A percentile compares a stretch with the other conserved stretches of the same genome.
These are phyloP conservation scores for Fusarium odoratissimum DNA, from an alignment of 2,329 filamentous ascomycete genomes.

Conservation along the genomic window DNA sequence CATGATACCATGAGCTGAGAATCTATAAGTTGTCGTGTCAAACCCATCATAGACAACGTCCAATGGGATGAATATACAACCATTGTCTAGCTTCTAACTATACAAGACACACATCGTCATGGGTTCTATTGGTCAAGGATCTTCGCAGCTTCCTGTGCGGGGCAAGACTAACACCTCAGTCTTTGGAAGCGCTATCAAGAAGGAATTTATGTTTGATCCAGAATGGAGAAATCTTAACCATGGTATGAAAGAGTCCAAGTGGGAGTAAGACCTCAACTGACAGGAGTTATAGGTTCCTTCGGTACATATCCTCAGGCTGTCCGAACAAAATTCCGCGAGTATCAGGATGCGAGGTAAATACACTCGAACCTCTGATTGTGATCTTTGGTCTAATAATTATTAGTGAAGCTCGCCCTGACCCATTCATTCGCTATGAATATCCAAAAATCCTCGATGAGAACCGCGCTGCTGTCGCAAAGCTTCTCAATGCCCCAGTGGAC, in stretches of 20 bases:
- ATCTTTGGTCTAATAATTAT: not conserved
- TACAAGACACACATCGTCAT: conserved; percentile 18
- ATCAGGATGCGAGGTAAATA: conserved; percentile 66
- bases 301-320: conserved; percentile 78
- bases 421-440: conserved; percentile 78
- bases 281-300: conserved; percentile 72
- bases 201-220: conserved; percentile 76
- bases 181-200: conserved; percentile 59
- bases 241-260: conserved; percentile 59
- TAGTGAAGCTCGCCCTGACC: conserved; percentile 75
- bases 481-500: conserved; percentile 73
- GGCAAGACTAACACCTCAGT: conserved; percentile 28
- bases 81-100: not conserved
- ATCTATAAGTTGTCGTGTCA: conserved; percentile 17
- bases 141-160: conserved; percentile 40
- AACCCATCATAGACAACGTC: not conserved
- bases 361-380: not conserved
- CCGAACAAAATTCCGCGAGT: conserved; percentile 67
- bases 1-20: not conserved
- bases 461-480: conserved; percentile 72
- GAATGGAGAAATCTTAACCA: conserved; percentile 83
- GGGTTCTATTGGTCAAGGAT: conserved; percentile 35
- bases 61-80: not conserved
- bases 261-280: not conserved
- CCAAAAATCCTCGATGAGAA: conserved; percentile 72